A percentile compares a stretch with the other conserved stretches of the same genome.
Conservation (phyloP, 352 stramenopile species). For the Phytophthora pistaciae region DNA sequence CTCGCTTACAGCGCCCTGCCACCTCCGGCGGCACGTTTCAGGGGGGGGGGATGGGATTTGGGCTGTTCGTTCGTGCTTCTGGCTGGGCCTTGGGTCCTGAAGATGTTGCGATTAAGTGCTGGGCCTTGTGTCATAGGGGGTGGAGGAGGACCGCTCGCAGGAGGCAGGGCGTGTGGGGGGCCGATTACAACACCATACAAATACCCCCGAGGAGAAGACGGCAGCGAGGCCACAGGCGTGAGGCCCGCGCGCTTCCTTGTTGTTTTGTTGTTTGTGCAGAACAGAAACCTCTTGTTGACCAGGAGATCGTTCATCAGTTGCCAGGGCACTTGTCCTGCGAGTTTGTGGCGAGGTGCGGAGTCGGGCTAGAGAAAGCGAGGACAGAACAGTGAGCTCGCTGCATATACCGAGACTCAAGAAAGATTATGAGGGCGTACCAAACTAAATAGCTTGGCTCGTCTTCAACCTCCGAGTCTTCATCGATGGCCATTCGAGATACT, state of each 20-base stretch:
- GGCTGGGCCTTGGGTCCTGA: conserved; percentile 5
- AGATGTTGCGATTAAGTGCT: conserved; percentile 11
- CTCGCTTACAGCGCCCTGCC: conserved; percentile 25
- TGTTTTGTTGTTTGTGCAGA: conserved; percentile 31
- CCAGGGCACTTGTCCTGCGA: conserved; percentile 24
- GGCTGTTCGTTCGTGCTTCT: conserved; percentile 7
- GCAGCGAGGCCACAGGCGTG: conserved; percentile 6
- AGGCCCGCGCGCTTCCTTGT: conserved; percentile 12
- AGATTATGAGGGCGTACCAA: conserved; percentile 30
- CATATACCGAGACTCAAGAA: neutral
- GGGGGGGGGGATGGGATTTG: conserved; percentile 1
- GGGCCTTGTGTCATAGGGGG: conserved; percentile 5
- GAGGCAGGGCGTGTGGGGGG: conserved; percentile 33
- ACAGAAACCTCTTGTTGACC: conserved; percentile 13
- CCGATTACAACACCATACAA: conserved; percentile 50
- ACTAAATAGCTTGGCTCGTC: conserved; percentile 44
- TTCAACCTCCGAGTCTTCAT: conserved; percentile 42
- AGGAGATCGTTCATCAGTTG: conserved; percentile 28
- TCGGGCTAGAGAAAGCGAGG: conserved; percentile 25
- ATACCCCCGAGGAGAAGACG: conserved; percentile 34
- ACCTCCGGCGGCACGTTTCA: conserved; percentile 2
- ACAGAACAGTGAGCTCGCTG: conserved; percentile 4
- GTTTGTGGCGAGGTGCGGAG: conserved; percentile 39
- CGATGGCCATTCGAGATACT: conserved; percentile 42
- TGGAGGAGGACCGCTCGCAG: conserved; percentile 12